Evolutionary conservation across 495 filamentous ascomycete genomes (phyloP).

Genomic region (Lophium mytilinum): DNA sequence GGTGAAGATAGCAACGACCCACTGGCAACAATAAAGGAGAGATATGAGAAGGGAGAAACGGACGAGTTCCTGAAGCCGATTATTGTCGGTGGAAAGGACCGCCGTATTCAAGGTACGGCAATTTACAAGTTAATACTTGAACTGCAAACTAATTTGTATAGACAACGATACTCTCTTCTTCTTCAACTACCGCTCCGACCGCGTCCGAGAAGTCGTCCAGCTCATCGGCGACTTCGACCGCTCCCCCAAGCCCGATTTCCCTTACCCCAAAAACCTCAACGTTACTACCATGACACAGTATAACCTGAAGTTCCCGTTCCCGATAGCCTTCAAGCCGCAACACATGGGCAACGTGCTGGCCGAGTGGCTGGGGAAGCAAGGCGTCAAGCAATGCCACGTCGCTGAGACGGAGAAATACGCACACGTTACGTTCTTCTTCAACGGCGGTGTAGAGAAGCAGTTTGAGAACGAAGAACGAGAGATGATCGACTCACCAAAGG

Average conservation of each 20-base stretch:
- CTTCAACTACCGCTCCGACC: conserved; percentile 99
- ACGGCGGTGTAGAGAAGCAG: conserved; percentile 94
- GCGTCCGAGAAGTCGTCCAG: conserved; percentile 94
- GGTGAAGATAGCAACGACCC: conserved; percentile 79
- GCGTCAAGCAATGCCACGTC: conserved; percentile 84
- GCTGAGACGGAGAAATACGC: conserved; percentile 99
- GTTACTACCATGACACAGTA: conserved; percentile 98
- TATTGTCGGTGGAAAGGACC: conserved; percentile 78
- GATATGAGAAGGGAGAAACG: conserved; percentile 78
- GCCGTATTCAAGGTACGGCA: conserved; percentile 66
- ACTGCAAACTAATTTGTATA: conserved; percentile 30
- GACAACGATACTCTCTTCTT: conserved; percentile 94
- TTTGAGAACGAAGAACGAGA: conserved; percentile 84
- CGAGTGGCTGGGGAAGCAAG: conserved; percentile 86
- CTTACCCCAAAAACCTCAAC: conserved; percentile 84
- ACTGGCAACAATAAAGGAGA: conserved; percentile 75
- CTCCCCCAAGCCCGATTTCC: conserved; percentile 81
- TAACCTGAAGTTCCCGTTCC: conserved; percentile 90
- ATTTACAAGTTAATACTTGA: background rate
- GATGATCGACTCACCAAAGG: conserved; percentile 63
- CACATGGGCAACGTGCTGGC: conserved; percentile 94
- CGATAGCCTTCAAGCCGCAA: conserved; percentile 89
- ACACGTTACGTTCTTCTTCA: conserved; percentile 99
- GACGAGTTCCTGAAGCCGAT: conserved; percentile 99
- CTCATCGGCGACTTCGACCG: conserved; percentile 85